These are phyloP conservation scores for Rhizopus arrhizus DNA, from an alignment of 371 early-diverging fungal genomes.

Conservation along the genomic window DNA sequence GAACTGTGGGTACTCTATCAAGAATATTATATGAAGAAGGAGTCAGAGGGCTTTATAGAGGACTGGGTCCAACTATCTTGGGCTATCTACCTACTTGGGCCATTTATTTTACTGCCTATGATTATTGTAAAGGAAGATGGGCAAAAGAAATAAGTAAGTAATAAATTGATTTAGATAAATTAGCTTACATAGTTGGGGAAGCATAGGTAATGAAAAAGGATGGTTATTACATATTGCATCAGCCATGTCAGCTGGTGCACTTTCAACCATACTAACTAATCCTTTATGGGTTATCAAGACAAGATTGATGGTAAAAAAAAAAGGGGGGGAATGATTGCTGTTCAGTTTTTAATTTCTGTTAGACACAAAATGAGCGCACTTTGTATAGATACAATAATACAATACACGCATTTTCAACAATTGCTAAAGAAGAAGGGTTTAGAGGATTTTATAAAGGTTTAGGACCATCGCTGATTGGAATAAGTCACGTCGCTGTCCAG, in stretches of 20 bases:
- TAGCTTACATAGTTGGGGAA: too few species aligned
- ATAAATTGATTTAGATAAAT: background rate
- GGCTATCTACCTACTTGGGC: slow-evolving; percentile 90
- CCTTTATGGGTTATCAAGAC: slow-evolving; percentile 96
- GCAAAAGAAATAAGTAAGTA: slow-evolving; percentile 32
- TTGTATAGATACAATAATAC: slow-evolving; percentile 75
- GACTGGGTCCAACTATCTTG: slow-evolving; percentile 80
- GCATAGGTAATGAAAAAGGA: slow-evolving; percentile 49
- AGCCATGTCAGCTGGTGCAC: slow-evolving; percentile 85
- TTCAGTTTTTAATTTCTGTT: background rate
- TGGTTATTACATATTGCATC: slow-evolving; percentile 79
- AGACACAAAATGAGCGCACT: slow-evolving; percentile 75
- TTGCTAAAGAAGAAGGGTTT: slow-evolving; percentile 70
- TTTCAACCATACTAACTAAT: slow-evolving; percentile 81
- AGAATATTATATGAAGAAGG: slow-evolving; percentile 82
- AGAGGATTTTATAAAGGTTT: slow-evolving; percentile 89
- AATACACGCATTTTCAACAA: slow-evolving; percentile 70
- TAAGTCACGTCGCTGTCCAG: slow-evolving; percentile 91
- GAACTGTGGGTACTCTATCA: slow-evolving; percentile 63
- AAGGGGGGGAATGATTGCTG: too few species aligned
- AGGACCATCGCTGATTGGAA: slow-evolving; percentile 87
- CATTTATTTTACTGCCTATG: slow-evolving; percentile 84
- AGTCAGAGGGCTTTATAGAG: slow-evolving; percentile 83
- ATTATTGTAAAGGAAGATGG: slow-evolving; percentile 61
- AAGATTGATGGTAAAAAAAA: slow-evolving; percentile 76